A percentile compares a stretch with the other conserved stretches of the same genome.
Conservation (phyloP, 2,329 filamentous ascomycete genomes). For the Dactylellina leptospora region DNA sequence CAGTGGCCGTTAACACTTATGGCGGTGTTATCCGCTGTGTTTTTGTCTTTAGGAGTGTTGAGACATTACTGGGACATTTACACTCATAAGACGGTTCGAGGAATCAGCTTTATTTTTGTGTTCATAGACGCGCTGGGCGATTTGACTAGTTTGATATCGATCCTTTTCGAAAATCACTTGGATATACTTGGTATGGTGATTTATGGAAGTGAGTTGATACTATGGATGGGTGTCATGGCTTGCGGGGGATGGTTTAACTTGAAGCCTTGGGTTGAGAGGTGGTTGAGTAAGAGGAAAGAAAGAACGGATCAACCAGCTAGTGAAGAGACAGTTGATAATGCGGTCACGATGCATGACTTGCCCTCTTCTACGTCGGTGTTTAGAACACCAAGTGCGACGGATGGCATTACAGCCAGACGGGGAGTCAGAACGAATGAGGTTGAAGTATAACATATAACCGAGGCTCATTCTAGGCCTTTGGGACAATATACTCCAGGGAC, state of each 20-base stretch:
- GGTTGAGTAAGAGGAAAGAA: slow-evolving; percentile 54
- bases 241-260: slow-evolving; percentile 73
- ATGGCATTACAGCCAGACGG: slow-evolving; percentile 6
- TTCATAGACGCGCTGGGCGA: slow-evolving; percentile 75
- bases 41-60: slow-evolving; percentile 73
- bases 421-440: background rate
- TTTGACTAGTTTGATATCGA: slow-evolving; percentile 71
- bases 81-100: slow-evolving; percentile 71
- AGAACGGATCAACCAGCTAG: background rate
- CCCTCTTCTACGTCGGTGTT: slow-evolving; percentile 73
- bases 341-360: slow-evolving; percentile 63
- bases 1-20: slow-evolving; percentile 73
- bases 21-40: slow-evolving; percentile 71
- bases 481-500: no score
- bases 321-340: slow-evolving; percentile 22
- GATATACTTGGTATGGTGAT: slow-evolving; percentile 73
- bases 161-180: slow-evolving; percentile 69
- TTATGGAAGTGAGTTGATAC: slow-evolving; percentile 71
- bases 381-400: slow-evolving; percentile 62
- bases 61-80: slow-evolving; percentile 77
- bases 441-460: slow-evolving; percentile 18
- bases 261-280: slow-evolving; percentile 66
- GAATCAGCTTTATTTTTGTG: slow-evolving; percentile 77
- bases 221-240: slow-evolving; percentile 74
- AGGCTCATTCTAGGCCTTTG: no score